Percentiles rank a stretch among this genome's conserved stretches.
phyloP scores from a whole-genome alignment of 805 yeast species.

The Tetrapisispora nanseiensis region DNA sequence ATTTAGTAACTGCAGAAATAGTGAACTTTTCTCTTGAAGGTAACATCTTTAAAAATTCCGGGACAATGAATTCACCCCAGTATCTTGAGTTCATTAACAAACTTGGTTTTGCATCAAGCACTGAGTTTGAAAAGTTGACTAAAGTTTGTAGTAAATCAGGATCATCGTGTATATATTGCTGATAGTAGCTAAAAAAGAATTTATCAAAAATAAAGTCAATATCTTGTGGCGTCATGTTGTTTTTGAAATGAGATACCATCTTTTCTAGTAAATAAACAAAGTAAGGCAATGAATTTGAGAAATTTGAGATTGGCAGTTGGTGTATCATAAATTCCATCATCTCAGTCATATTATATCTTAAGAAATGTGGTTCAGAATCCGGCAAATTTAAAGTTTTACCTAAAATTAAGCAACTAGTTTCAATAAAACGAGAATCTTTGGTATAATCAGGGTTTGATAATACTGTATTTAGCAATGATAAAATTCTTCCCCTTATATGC shows the following conservation, averaged over 20 bases:
- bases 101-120: constrained; percentile 41
- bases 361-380: constrained; percentile 26
- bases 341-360: constrained; percentile 22
- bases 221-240: constrained; percentile 23
- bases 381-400: constrained; percentile 24
- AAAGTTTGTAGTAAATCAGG: constrained; percentile 50
- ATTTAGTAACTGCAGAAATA: constrained; percentile 40
- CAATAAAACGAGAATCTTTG: constrained; percentile 44
- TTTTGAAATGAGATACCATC: constrained; percentile 32
- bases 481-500: constrained; percentile 34
- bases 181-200: constrained; percentile 31
- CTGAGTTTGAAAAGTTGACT: constrained; percentile 40
- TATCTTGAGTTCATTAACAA: constrained; percentile 32
- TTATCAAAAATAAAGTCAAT: constrained; percentile 32
- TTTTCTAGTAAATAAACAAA: constrained; percentile 39
- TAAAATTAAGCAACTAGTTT: constrained; percentile 52
- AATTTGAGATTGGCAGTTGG: constrained; percentile 20
- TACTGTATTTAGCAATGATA: constrained; percentile 36
- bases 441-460: constrained; percentile 27
- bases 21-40: constrained; percentile 41
- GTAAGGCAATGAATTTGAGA: constrained; percentile 33
- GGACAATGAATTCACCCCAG: constrained; percentile 21
- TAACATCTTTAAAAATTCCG: constrained; percentile 25
- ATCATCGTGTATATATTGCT: constrained; percentile 36
- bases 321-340: constrained; percentile 20